Evolutionary conservation across 495 filamentous ascomycete species (phyloP), one percentile per base, ranked within the genome.

Genomic region (Lophiostoma macrostomum): DNA sequence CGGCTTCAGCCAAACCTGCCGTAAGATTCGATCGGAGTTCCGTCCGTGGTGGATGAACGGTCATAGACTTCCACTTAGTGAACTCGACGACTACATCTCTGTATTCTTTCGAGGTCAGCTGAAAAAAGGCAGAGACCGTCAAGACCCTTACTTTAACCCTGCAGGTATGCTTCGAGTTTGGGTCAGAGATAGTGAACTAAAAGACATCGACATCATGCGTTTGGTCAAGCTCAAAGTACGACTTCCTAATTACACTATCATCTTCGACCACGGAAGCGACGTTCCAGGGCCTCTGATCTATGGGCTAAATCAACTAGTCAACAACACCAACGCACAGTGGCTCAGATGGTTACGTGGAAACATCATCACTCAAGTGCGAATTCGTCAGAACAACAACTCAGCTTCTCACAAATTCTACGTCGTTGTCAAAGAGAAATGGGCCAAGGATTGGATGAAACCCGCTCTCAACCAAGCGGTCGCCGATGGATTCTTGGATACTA

Each of bases 1-100:
- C 10, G 50, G 50, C 6, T 22, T 53, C 5, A 44, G 18, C 4
- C 38, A 53, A 20, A 35, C 50, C 1, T 53, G 50, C 16, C 6
- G 6, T 10, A 13, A 13, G 29, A 45, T 53, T 23, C 50, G 50
- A 13, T 12, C 39, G 4, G 50, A 43, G 11, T 53, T 53, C 19
- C 50, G 38, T 0, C 39, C 8, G 0, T 53, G 39, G 39, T 53
- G 50, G 50, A 43, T 53, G 38, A 40, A 44, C 11, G 39, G 14
- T 3, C 50, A 53, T 22, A 18, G 28, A 1, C 36, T 53, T 8
- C 30, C 8, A 3, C 40, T 53, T 4, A 16, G 38, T 20, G 50
- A 32, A 1, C 14, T 53, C 5, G 39, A 53, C 4, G 30, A 19
- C 5, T 53, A 53, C 39, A 18, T 53, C 3, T 19, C 27, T 20